Evolutionary conservation across 2,329 filamentous ascomycete genomes (phyloP), one percentile per base, ranked within the genome.

Genomic region (Alternaria incomplexa): DNA sequence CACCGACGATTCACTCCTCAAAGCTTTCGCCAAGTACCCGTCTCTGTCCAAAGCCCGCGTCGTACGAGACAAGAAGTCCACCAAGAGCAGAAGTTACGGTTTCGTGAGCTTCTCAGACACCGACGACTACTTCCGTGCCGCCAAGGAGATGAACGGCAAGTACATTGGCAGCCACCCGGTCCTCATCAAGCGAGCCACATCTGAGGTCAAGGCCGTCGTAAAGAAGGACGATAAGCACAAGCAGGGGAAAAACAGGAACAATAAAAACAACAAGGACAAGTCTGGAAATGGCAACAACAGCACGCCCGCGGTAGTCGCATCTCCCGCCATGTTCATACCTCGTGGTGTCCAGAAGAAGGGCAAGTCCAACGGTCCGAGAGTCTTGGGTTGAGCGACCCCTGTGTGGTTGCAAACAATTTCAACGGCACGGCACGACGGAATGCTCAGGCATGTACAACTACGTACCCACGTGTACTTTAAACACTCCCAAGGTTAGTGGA

Each of bases 151-250:
- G 96, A 92, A 97, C 75, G 94, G 94, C 72, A 98, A 99, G 83
- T 99, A 99, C 81, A 98, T 99, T 77, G 95, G 97, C 74, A 97
- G 93, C 79, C 96, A 98, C 80, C 96, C 96, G 0, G 92, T 97
- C 26, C 84, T 92, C 25, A 87, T 98, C 70, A 90, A 92, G 80
- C 92, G 96, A 79, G 93, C 92, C 69, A 97, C 91, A 70, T 97
- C 95, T 6, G 94, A 98, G 80, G 93, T 99, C 80, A 93, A 92
- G 77, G 88, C 93, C 5, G 85, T 89, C 12, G 86, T 85, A n/a
- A 86, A 88, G 65, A 80, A 80, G 63, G 80, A 84, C 30, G 78
- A 81, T 55, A 77, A 75, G 59, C 71, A 78, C 43, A 75, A 78
- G 45, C 73, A 78, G 61, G 72, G 72, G 25, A 82, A 82, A 67